Evolutionary conservation across 2,329 filamentous ascomycete species (phyloP), one percentile per base, ranked within the genome.

Genomic region (Trichoderma cornu-damae): DNA sequence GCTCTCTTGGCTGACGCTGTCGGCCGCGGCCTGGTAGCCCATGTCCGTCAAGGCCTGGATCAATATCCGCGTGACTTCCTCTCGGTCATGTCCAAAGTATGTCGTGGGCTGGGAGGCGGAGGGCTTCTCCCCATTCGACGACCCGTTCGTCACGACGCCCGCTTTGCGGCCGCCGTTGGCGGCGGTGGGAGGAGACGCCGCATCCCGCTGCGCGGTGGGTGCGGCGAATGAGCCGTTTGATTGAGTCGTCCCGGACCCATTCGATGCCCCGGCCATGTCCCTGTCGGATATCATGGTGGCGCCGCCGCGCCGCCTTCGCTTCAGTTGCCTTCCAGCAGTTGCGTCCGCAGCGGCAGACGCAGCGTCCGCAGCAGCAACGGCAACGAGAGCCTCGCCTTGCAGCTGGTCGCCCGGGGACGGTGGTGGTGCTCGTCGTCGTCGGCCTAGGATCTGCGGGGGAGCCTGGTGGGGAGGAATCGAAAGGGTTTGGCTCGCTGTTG

Each of bases 1-100:
- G 68, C 93, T 97, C 71, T 95, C 89, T 60, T 81, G 79, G 66
- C 84, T 87, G 58, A 99, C 77, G 60, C 81, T 84, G 43, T 83
- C 79, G 22, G 94, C 93, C 11, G 93, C 89, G 11, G 79, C 77
- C 59, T 85, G 79, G 68, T 97, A 96, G 2, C 94, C 94, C 75
- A 99, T 80, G 70, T 96, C 93, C 22, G 85, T 83, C 62, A 99
- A 75, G 34, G 91, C 89, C 72, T 99, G 94, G 66, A 99, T 94
- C 65, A 99, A 74, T 62, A 97, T 88, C 54, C 94, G 81, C 4
- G 93, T 96, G 43, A 97, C 87, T 75, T 99, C 93, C 76, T 96
- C 91, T 69, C 90, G 84, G 68, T 94, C 84, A 69, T 97, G 93
- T 16, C 91, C 92, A 67, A 85, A 87, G 70, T 95, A 97, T 26